These are phyloP conservation scores for Haberlea rhodopensis DNA, from an alignment of 257 asterid genomes.

Conservation along the genomic window DNA sequence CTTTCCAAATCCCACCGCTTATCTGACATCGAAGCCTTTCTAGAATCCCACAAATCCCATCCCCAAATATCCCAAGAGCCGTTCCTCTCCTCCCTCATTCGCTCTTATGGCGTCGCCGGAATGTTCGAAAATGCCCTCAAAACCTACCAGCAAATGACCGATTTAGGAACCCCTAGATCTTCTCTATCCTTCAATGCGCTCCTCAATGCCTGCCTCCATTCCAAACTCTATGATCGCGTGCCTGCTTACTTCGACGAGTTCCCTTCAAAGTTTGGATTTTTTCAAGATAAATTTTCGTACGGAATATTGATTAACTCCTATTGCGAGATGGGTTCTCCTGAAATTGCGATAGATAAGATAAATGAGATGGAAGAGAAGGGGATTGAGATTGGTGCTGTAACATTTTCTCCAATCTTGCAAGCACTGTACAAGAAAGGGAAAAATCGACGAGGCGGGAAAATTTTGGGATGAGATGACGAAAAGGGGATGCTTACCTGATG, in stretches of 20 bases:
- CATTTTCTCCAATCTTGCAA: too few relatives aligned
- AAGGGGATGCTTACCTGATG: conserved; percentile 47
- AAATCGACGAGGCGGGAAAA: conserved; percentile 56
- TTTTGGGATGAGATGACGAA: conserved; percentile 59
- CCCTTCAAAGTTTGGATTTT: conserved; percentile 48
- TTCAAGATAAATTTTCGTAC: conserved; percentile 58
- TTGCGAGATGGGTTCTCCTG: conserved; percentile 62
- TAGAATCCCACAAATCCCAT: conserved; percentile 69
- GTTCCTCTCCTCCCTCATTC: conserved; percentile 65
- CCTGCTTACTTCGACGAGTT: conserved; percentile 54
- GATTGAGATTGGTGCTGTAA: too few relatives aligned
- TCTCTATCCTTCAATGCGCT: conserved; percentile 65
- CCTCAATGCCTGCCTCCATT: conserved; percentile 44
- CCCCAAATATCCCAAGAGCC: conserved; percentile 64
- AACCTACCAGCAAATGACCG: conserved; percentile 58
- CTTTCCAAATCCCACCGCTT: conserved; percentile 69
- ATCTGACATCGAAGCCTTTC: conserved; percentile 58
- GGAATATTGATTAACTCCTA: conserved; percentile 66
- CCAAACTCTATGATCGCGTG: conserved; percentile 48
- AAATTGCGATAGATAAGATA: conserved; percentile 39
- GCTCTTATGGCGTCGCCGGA: conserved; percentile 71
- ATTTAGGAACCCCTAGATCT: conserved; percentile 70
- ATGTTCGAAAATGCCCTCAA: conserved; percentile 68
- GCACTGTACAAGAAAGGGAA: too few relatives aligned
- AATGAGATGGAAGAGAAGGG: too few relatives aligned